A percentile compares a stretch with the other conserved stretches of the same genome.
Evolutionary conservation across 2,329 filamentous ascomycete species (phyloP).

Genomic region (Zymoseptoria tritici): DNA sequence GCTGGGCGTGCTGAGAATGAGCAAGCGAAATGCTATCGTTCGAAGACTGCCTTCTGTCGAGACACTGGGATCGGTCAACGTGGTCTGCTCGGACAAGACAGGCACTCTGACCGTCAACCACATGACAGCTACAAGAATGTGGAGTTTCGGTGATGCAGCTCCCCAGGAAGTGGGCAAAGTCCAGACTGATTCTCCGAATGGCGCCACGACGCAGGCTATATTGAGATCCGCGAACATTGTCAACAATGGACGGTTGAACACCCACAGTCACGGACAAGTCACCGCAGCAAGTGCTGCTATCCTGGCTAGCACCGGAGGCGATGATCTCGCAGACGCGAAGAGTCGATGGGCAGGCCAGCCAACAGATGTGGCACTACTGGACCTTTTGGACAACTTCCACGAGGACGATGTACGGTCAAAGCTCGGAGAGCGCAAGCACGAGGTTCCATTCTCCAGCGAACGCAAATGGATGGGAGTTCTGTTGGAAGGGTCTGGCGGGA

Average conservation of each 20-base stretch:
- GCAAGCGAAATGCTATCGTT: slow-evolving; percentile 88
- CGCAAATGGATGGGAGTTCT: slow-evolving; percentile 99
- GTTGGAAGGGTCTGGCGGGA: slow-evolving; percentile 54
- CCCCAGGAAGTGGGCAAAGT: slow-evolving; percentile 50
- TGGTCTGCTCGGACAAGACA: slow-evolving; percentile 99
- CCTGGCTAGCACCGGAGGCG: slow-evolving; percentile 72
- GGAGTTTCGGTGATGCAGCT: slow-evolving; percentile 68
- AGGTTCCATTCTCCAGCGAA: slow-evolving; percentile 94
- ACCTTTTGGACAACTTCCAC: slow-evolving; percentile 81
- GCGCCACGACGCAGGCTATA: slow-evolving; percentile 69
- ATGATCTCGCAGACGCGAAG: slow-evolving; percentile 53
- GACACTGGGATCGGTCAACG: slow-evolving; percentile 95
- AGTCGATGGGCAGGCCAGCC: slow-evolving; percentile 96
- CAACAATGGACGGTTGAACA: slow-evolving; percentile 81
- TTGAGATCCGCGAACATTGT: slow-evolving; percentile 92
- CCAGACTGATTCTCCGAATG: slow-evolving; percentile 49
- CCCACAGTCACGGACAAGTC: slow-evolving; percentile 45
- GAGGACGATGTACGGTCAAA: slow-evolving; percentile 87
- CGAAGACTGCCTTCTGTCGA: slow-evolving; percentile 94
- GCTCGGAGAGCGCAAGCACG: slow-evolving; percentile 70
- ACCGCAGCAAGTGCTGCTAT: slow-evolving; percentile 68
- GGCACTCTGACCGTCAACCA: slow-evolving; percentile 95
- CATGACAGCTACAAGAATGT: slow-evolving; percentile 95
- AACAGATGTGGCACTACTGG: slow-evolving; percentile 93
- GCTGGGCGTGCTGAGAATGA: slow-evolving; percentile 92